phyloP scores from a whole-genome alignment of 1,284 basidiomycete species.

The Phlebopus sp. region DNA sequence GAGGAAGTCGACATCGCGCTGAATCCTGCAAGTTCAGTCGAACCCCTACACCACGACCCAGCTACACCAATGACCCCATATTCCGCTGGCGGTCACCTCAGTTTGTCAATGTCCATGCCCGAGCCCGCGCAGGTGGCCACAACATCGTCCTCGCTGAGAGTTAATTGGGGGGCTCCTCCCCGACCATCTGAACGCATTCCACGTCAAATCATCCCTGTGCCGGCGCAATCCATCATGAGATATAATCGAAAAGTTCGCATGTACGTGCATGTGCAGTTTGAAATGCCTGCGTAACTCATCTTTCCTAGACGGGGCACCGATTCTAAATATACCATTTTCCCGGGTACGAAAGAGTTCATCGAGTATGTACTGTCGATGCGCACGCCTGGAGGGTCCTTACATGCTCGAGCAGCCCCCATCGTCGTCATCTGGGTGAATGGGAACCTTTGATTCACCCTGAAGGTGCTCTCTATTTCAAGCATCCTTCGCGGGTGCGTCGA shows the following conservation, averaged over 20 bases:
- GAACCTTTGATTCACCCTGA: conserved; percentile 8
- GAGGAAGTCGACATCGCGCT: background rate
- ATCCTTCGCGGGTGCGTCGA: background rate
- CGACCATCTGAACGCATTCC: background rate
- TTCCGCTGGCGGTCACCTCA: background rate
- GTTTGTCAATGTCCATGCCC: background rate
- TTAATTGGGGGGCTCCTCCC: background rate
- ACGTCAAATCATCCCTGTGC: background rate
- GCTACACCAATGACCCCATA: no score
- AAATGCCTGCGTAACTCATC: background rate
- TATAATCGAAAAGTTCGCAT: conserved; percentile 4
- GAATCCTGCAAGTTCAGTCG: background rate
- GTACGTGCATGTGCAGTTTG: background rate
- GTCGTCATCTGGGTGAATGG: conserved; percentile 2
- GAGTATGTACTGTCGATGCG: background rate
- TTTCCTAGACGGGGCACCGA: background rate
- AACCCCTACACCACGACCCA: background rate
- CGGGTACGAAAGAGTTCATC: conserved; percentile 2
- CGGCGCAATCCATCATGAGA: conserved; percentile 2
- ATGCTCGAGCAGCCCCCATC: background rate
- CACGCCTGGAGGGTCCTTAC: background rate
- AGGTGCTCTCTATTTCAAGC: conserved; percentile 11
- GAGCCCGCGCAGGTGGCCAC: background rate
- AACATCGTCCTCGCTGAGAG: background rate
- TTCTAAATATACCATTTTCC: background rate